Base-by-base conservation (phyloP, 352 stramenopile species). In the Globisporangium nodosum region DNA sequence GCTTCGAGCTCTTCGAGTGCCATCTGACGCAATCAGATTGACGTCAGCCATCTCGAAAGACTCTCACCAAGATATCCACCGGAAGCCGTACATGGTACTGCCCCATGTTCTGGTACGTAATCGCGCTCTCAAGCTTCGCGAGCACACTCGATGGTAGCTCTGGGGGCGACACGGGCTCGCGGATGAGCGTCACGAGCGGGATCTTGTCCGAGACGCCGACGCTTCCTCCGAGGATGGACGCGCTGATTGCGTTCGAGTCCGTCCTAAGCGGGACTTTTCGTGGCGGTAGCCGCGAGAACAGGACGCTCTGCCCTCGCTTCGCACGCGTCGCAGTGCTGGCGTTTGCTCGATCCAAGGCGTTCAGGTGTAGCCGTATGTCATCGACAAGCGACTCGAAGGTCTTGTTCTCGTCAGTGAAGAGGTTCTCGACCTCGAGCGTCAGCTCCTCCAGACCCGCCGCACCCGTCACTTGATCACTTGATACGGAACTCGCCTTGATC, bases 81-180 rank as follows among this genome's bases (percentile, higher is more conserved):
- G 2, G n/a, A 49, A 5, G 24, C 70, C 74, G 27, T 65, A 91
- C 81, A 33, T 89, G 70, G 55, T 69, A 85, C 54, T 89, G 81
- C 5, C 56, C 64, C 47, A 68, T 70, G 55, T 89, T 91, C 54
- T 91, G 81, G 51, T 81, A 87, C 24, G 78, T 81, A 49, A 91
- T 61, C 1, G 70, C 71, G 52, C 68, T 70, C 60, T 88, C 75
- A 15, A 91, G 62, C 49, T 77, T 61, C 15, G 79, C 70, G 33
- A 81, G 65, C 9, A 81, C 63, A 16, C 70, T 68, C 18, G 54
- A 12, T 16, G 74, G 63, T 21, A 89, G 54, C 0, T 58, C 39
- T 12, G 81, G 78, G 20, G 81, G 76, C 20, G 78, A 68, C 1
- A 81, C 45, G 48, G 87, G 56, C 37, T 89, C 81, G 31, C 68